Evolutionary conservation across 2,329 filamentous ascomycete genomes (phyloP).

Genomic region (Fusarium equiseti): DNA sequence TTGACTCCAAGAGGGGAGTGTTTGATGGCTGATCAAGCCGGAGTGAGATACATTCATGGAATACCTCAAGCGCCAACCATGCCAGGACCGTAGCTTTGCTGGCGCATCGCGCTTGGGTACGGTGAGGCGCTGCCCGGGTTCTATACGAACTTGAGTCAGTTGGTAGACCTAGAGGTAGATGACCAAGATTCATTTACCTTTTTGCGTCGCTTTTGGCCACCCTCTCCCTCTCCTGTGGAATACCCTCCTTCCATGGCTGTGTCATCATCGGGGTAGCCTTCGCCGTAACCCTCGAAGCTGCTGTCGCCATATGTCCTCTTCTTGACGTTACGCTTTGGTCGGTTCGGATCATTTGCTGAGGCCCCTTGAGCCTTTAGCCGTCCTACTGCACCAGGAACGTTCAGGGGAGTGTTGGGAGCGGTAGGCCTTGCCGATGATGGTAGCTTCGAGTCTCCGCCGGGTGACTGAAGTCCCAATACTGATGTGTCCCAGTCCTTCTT

Average conservation of each 20-base stretch:
- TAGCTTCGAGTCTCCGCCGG: slow-evolving; percentile 56
- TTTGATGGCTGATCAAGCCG: background rate
- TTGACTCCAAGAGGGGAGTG: slow-evolving; percentile 10
- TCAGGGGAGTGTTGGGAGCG: slow-evolving; percentile 65
- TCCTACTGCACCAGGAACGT: slow-evolving; percentile 50
- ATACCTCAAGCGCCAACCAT: slow-evolving; percentile 66
- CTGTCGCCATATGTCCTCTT: slow-evolving; percentile 82
- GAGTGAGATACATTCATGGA: background rate
- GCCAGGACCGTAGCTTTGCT: slow-evolving; percentile 68
- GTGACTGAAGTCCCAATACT: slow-evolving; percentile 68
- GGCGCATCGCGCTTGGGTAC: slow-evolving; percentile 59
- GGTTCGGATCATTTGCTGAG: slow-evolving; percentile 59
- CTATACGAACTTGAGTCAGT: slow-evolving; percentile 59
- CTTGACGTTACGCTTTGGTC: slow-evolving; percentile 75
- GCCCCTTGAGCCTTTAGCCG: slow-evolving; percentile 56
- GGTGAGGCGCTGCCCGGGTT: slow-evolving; percentile 59
- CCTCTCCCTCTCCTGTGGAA: slow-evolving; percentile 78
- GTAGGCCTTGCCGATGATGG: slow-evolving; percentile 61
- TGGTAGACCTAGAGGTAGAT: slow-evolving; percentile 40
- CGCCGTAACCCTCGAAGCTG: slow-evolving; percentile 80
- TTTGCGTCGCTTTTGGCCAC: slow-evolving; percentile 73
- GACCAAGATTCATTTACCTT: slow-evolving; percentile 62
- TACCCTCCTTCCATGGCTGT: slow-evolving; percentile 69
- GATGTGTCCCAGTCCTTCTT: slow-evolving; percentile 68
- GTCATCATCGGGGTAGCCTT: slow-evolving; percentile 78